Evolutionary conservation across 306 rosid genomes (phyloP), one percentile per base, ranked within the genome.

Genomic region (Parietaria judaica): DNA sequence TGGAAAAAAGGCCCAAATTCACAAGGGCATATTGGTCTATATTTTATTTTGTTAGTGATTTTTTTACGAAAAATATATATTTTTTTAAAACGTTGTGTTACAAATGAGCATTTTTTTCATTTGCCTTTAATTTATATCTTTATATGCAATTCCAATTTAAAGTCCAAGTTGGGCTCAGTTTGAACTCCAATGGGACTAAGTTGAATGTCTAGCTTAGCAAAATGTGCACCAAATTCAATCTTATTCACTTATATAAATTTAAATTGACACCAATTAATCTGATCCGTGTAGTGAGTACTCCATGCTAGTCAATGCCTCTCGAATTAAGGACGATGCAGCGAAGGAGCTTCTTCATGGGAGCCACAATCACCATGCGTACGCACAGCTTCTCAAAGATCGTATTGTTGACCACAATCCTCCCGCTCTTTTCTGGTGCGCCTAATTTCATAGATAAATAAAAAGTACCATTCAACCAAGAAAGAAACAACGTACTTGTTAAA

Each of bases 291-390:
- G 97, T 43, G 97, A 91, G 82, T 91, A 91, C 78, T 91, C 97
- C 35, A 91, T 91, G 97, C 97, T 85, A 81, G 84, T 83, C 59
- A 86, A 83, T 70, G 88, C 95, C 70, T 84, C 91, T 68, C 73
- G 95, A 59, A 83, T 91, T 65, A 85, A 85, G 79, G 97, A 91
- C 16, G 81, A 75, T 15, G 89, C 95, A 11, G 63, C 95, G 8
- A 78, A 81, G 80, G 87, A 87, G 47, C 96, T 91, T 66, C 72
- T 91, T 83, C 70, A 66, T 63, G 86, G 85, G 60, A 71, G 87
- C 78, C 75, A 44, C 23, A 71, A 83, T 61, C 86, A 91, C 70
- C 79, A 85, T 65, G 78, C 8, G 36, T 91, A 87, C 70, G 71
- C 51, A 66, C 58, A 74, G 64, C 91, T 87, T 66, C 71, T 91